Evolutionary conservation across 805 yeast species (phyloP).

Genomic region (Priceomyces medius): DNA sequence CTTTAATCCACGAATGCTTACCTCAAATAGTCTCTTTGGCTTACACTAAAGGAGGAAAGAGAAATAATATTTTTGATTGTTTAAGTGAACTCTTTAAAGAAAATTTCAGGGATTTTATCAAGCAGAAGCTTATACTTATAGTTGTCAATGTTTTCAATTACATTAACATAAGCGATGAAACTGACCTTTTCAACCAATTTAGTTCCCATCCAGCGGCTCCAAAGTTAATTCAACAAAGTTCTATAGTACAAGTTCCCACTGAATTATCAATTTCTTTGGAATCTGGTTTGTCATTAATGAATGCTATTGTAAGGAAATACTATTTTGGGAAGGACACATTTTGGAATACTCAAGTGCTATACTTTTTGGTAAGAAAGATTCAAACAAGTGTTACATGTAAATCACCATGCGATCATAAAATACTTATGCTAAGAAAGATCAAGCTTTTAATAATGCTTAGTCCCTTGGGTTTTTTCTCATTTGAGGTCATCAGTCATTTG

Average conservation of each 20-base stretch:
- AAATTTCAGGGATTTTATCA: constrained; percentile 20
- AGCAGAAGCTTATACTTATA: constrained; percentile 28
- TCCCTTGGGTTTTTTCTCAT: constrained; percentile 9
- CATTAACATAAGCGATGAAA: constrained; percentile 39
- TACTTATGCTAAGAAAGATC: constrained; percentile 31
- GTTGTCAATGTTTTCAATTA: constrained; percentile 36
- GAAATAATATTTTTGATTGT: constrained; percentile 28
- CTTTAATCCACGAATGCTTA: constrained; percentile 31
- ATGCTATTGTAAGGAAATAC: constrained; percentile 23
- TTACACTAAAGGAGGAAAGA: constrained; percentile 37
- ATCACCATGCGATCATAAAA: constrained; percentile 18
- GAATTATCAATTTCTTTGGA: constrained; percentile 20
- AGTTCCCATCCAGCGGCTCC: background rate
- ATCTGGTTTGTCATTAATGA: constrained; percentile 26
- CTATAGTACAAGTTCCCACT: constrained; percentile 10
- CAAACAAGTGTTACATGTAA: constrained; percentile 21
- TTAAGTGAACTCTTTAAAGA: constrained; percentile 16
- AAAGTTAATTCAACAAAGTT: background rate
- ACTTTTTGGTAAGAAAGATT: constrained; percentile 39
- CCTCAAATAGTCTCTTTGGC: constrained; percentile 45
- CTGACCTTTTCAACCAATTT: background rate
- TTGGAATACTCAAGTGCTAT: constrained; percentile 36
- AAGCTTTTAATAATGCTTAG: constrained; percentile 35
- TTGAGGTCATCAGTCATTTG: constrained; percentile 20
- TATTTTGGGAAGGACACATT: constrained; percentile 12